Base-by-base conservation (phyloP, 768 basidiomycete species). In the Rhizopogon rudus region DNA sequence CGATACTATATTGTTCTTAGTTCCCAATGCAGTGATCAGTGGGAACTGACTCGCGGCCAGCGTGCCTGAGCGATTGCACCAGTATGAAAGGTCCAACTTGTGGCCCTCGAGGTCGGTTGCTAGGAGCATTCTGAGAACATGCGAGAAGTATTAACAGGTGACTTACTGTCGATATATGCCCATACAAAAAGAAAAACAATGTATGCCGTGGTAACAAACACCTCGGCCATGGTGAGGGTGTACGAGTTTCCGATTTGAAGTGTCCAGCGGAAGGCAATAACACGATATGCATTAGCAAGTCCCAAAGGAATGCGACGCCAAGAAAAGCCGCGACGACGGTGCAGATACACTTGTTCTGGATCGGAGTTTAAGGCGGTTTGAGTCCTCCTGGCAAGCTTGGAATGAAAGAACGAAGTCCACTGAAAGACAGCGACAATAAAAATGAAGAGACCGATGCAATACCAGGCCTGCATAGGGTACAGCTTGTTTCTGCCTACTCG, bases 1-100 rank as follows among this genome's bases (percentile, higher is more conserved):
- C 4, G 74, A 70, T 28, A 81, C 67, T 25, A 76, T 20, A 45
- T 81, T 80, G 31, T 31, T 31, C 31, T 31, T 31, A 9, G 31
- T 31, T 31, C 31, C 31, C 31, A 31, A 9, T 9, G 62, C 76
- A 1, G 77, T 70, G 54, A 86, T 70, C 17, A 87, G 71, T 1
- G 83, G 79, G 0, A 82, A 65, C 63, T 87, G 82, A 40, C 71
- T 71, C 7, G 67, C 64, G 1, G 76, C 80, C 29, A 82, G 72
- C 35, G 67, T 67, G 0, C 72, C 77, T 1, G 76, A 71, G 29
- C 76, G 69, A 54, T 79, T 67, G 6, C 56, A 59, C 59, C 62
- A 71, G 50, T 65, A 70, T 2, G 13, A 45, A 17, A 60, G 40
- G 40, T 65, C 59, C 10, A 63, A 57, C 25, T 65, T 64, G 25